Evolutionary conservation across 1,139 yeast species (phyloP), one percentile per base, ranked within the genome.

Genomic region (Taiozyma sp.): DNA sequence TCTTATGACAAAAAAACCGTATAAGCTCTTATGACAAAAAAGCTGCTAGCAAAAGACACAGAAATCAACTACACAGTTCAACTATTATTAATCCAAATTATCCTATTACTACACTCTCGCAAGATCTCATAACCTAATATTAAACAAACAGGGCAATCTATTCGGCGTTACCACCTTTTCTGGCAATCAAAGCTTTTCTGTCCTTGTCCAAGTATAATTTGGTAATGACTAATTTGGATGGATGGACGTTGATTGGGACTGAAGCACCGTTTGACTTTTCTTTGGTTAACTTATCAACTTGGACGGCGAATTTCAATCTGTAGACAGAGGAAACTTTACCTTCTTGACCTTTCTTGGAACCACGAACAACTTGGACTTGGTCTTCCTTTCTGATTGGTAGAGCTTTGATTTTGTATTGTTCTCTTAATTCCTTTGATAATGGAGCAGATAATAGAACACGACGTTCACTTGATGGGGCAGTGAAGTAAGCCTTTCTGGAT

Each of bases 401-500:
- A 66, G 97, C 81, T 76, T 84, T 90, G 80, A 93, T 82, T 78
- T 91, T 91, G 90, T 91, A 93, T 83, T 95, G 87, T 76, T 87
- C 95, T 79, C 96, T 89, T 80, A 95, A 89, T 82, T 95, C 99
- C 86, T 95, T 93, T 70, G 99, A 93, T 72, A 95, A 87, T 72
- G 99, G 97, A 76, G 99, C 99, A 71, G 97, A 87, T 86, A 95
- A 81, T 78, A 95, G 81, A 68, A 79, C 81, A 81, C 99, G 91
- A 83, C 98, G 91, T 73, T 81, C 91, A 66, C 93, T 87, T 66
- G 99, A 93, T 71, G 99, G 96, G 67, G 99, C 96, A 70, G 81
- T 81, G 92, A 95, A 95, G 89, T 95, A 87, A 78, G 99, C 99
- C 92, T 93, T 93, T 89, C 99, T 92, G 79, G 98, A 83, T 88